Percentiles rank a stretch among this genome's conserved stretches.
Conservation (phyloP, 1,284 basidiomycete species). For the Fomitopsis palustris region DNA sequence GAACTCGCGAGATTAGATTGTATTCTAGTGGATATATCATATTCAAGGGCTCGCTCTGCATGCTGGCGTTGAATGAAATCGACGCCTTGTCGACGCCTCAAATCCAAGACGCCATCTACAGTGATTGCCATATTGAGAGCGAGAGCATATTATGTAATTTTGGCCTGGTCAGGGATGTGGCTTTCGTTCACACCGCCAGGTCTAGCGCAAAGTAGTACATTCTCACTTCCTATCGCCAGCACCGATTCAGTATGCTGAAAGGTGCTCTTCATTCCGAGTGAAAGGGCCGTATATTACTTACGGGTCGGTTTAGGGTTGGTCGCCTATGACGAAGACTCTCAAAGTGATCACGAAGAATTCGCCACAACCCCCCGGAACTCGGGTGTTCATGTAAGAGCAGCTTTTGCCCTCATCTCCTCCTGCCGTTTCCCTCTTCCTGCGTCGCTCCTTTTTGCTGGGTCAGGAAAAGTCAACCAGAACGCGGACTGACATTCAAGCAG, state of each 20-base stretch:
- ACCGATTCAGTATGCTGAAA: neutral
- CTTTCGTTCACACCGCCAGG: too few species aligned
- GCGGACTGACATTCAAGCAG: constrained; percentile 38
- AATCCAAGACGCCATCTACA: too few species aligned
- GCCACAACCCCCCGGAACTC: constrained; percentile 12
- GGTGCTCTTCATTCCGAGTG: neutral
- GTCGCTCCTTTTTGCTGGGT: constrained; percentile 48
- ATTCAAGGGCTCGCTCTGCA: too few species aligned
- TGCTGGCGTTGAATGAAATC: too few species aligned
- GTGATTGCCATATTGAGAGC: neutral
- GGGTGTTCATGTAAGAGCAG: constrained; percentile 55
- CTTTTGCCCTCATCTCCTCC: constrained; percentile 32
- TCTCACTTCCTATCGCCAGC: too few species aligned
- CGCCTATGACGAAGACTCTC: constrained; percentile 62
- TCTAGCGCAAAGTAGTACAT: too few species aligned
- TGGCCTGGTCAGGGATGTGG: too few species aligned
- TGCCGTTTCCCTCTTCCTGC: constrained; percentile 68
- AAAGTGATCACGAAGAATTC: constrained; percentile 53
- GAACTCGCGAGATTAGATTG: too few species aligned
- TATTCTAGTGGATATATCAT: neutral
- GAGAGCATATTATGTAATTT: neutral
- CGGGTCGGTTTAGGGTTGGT: constrained; percentile 45
- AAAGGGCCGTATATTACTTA: neutral
- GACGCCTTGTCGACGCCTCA: too few species aligned
- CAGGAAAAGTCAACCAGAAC: constrained; percentile 57